phyloP scores from a whole-genome alignment of 495 filamentous ascomycete species.

The Hypoxylon perforatum region DNA sequence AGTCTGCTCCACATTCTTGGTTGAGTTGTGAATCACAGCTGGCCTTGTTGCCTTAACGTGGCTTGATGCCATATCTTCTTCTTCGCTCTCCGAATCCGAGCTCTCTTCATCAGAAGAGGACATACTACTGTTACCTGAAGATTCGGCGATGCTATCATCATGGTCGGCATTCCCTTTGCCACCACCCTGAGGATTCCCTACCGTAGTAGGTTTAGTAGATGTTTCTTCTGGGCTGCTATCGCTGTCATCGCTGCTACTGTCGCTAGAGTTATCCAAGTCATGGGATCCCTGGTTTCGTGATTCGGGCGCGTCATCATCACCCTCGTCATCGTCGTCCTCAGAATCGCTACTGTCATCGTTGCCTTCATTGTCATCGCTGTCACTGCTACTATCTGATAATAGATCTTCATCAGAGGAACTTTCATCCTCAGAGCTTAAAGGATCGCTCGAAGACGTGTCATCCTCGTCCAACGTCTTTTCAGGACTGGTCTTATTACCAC shows the following conservation, averaged over 20 bases:
- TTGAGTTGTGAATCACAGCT: background rate
- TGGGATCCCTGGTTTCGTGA: slow-evolving; percentile 13
- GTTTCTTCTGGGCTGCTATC: slow-evolving; percentile 44
- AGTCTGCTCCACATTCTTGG: background rate
- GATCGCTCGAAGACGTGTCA: slow-evolving; percentile 38
- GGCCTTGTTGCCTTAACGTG: slow-evolving; percentile 2
- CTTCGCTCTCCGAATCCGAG: slow-evolving; percentile 27
- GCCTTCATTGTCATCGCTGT: slow-evolving; percentile 11
- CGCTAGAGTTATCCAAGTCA: slow-evolving; percentile 21
- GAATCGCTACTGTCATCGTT: background rate
- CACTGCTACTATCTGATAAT: slow-evolving; percentile 37
- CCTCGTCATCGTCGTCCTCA: slow-evolving; percentile 16
- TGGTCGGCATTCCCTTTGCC: background rate
- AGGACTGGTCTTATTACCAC: slow-evolving; percentile 42
- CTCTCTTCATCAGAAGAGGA: slow-evolving; percentile 31
- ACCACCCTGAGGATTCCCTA: slow-evolving; percentile 43
- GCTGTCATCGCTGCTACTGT: slow-evolving; percentile 31
- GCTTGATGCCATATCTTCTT: background rate
- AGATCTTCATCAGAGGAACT: background rate
- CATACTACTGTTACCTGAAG: slow-evolving; percentile 12
- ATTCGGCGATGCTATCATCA: slow-evolving; percentile 6
- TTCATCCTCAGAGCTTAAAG: slow-evolving; percentile 29
- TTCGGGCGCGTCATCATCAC: slow-evolving; percentile 12
- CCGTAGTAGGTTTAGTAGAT: slow-evolving; percentile 34
- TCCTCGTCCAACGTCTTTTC: slow-evolving; percentile 51